phyloP scores from a whole-genome alignment of 2,329 filamentous ascomycete species.

The Alternaria conjuncta region DNA sequence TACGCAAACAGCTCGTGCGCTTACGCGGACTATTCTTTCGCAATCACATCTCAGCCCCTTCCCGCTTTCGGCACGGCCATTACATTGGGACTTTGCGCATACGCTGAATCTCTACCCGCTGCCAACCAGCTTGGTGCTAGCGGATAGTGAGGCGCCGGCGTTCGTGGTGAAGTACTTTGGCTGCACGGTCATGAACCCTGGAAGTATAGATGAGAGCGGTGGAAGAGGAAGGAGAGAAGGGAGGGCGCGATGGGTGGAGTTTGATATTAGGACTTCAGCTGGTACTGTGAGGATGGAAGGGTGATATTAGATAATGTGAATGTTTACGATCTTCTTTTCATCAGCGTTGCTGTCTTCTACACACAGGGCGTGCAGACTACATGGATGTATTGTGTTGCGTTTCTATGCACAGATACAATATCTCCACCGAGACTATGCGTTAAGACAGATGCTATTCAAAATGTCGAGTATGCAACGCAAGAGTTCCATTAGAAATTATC shows the following conservation, averaged over 20 bases:
- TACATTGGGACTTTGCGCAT: conserved; percentile 86
- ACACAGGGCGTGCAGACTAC: background rate
- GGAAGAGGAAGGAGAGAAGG: conserved; percentile 71
- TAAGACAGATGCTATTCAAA: background rate
- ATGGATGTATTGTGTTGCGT: background rate
- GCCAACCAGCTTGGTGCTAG: conserved; percentile 81
- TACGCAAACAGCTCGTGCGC: conserved; percentile 67
- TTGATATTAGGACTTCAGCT: conserved; percentile 55
- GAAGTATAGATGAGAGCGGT: conserved; percentile 65
- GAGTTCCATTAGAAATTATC: conserved; percentile 2
- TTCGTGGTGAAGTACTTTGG: conserved; percentile 94
- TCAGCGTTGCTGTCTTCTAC: background rate
- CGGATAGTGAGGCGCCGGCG: conserved; percentile 79
- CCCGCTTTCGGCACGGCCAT: conserved; percentile 75
- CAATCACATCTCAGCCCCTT: conserved; percentile 91
- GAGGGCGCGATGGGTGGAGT: conserved; percentile 82
- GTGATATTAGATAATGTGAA: conserved; percentile 2
- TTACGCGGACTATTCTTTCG: conserved; percentile 90
- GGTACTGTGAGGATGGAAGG: conserved; percentile 39
- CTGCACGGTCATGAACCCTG: conserved; percentile 94
- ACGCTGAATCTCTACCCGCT: conserved; percentile 85
- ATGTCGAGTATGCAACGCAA: background rate
- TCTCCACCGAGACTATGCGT: background rate
- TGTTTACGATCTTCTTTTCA: background rate
- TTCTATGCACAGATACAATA: background rate